A percentile compares a stretch with the other conserved stretches of the same genome.
Conservation (phyloP, 1,284 basidiomycete species). For the Microbotryum violaceum region DNA sequence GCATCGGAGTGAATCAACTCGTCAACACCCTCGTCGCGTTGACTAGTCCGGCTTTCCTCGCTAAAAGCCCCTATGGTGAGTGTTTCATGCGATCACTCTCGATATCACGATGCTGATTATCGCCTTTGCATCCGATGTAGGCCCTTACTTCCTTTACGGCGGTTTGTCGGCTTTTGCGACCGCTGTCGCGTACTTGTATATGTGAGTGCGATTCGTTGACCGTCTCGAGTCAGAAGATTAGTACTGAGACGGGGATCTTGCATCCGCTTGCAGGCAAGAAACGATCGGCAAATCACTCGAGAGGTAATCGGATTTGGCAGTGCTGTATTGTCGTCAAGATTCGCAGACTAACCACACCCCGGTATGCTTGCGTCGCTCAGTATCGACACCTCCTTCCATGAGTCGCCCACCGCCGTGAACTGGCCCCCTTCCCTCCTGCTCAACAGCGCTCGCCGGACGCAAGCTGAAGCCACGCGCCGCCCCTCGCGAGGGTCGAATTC, state of each 20-base stretch:
- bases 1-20: conserved; percentile 45
- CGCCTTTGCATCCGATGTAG: neutral
- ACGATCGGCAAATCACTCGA: conserved; percentile 16
- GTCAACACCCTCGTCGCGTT: conserved; percentile 48
- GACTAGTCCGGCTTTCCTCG: conserved; percentile 49
- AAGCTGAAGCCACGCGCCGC: too few species aligned
- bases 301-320: neutral
- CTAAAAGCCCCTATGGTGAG: conserved; percentile 40
- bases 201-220: neutral
- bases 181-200: conserved; percentile 2
- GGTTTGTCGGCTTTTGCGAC: neutral
- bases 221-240: too few species aligned
- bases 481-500: too few species aligned
- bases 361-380: neutral
- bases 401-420: neutral
- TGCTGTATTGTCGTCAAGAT: too few species aligned
- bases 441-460: too few species aligned
- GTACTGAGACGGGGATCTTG: too few species aligned
- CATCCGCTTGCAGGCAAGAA: neutral
- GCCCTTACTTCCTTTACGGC: conserved; percentile 9
- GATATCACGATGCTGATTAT: neutral
- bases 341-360: too few species aligned
- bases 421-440: neutral
- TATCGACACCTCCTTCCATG: conserved; percentile 11
- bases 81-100: conserved; percentile 45